phyloP scores from a whole-genome alignment of 148 eudicot species.

The Nepenthes mirabilis region DNA sequence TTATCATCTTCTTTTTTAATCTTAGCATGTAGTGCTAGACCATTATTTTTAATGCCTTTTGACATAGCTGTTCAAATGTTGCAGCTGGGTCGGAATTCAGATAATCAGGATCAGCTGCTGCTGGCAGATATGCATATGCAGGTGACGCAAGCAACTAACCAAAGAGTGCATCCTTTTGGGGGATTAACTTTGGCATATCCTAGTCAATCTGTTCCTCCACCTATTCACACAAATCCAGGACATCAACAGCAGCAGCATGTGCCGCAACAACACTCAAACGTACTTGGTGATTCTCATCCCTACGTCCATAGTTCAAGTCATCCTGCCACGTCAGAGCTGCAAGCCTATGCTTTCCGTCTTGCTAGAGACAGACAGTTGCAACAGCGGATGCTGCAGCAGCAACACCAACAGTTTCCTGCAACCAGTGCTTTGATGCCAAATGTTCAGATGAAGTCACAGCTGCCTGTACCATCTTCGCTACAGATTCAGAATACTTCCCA shows the following conservation, averaged over 20 bases:
- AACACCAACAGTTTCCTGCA: conserved; percentile 34
- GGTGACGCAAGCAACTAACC: conserved; percentile 36
- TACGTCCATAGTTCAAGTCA: conserved; percentile 37
- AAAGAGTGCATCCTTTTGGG: conserved; percentile 37
- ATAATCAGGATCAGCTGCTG: conserved; percentile 56
- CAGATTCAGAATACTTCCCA: conserved; percentile 30
- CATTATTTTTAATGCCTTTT: background rate
- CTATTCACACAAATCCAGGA: conserved; percentile 38
- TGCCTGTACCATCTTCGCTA: conserved; percentile 41
- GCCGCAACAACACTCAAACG: conserved; percentile 51
- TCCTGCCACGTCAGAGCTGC: conserved; percentile 38
- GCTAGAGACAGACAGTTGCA: conserved; percentile 63
- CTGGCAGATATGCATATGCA: conserved; percentile 52
- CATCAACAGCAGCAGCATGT: conserved; percentile 48
- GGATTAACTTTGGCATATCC: conserved; percentile 34
- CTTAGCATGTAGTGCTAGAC: no score
- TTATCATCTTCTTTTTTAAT: no score
- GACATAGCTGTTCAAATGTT: background rate
- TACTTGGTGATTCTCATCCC: conserved; percentile 28
- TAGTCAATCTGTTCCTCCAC: conserved; percentile 39
- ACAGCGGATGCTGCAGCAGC: conserved; percentile 40
- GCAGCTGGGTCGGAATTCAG: conserved; percentile 55
- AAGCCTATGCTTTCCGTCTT: conserved; percentile 48
- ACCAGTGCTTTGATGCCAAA: conserved; percentile 46
- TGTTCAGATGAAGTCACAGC: conserved; percentile 42